Base-by-base conservation (phyloP, 225 moss, liverwort and hornwort genomes). In the Pseudoscleropodium purum region DNA sequence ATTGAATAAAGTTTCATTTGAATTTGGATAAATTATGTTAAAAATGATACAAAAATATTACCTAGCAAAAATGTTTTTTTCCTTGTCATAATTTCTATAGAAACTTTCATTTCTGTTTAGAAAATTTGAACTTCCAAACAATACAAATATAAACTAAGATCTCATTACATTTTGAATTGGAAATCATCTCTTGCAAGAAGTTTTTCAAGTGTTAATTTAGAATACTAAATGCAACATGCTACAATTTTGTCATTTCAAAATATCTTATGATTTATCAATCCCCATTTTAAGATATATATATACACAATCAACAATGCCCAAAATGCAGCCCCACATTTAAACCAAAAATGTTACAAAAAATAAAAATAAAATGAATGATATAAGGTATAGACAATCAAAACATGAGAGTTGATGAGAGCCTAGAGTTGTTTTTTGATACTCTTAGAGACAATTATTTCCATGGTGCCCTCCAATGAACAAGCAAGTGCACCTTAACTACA, bases 401-500 rank as follows among this genome's bases (percentile, higher is more conserved):
- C 7, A 33, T 65, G 0, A 37, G 6, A 68, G 37, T 37, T 21
- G 18, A 37, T 37, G 11, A 37, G 20, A 67, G 36, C 19, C 19
- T 67, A 34, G 7, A 66, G 66, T 66, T 37, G 2, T 67, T 67
- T 67, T 67, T 37, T 20, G 11, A 6, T 67, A 67, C 37, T 67
- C 6, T 36, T 67, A 17, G 5, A 36, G 36, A 11, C 19, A 37
- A 36, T 68, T 68, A 11, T 11, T 68, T 68, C 36, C 3, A 13
- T 11, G 2, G 20, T 67, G 6, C 5, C n/a, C 6, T 37, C 11
- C 27, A 14, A 37, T 37, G 4, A 11, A 12, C 0, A 21, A 0
- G 5, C 0, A 37, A 0, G 68, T 68, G 6, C 21, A 4, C 4
- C 0, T 21, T 37, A 68, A 21, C 11, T 1, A 37, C 12, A 68